Conservation (phyloP, 108 stramenopile species). For the Skeletonema tropicum region DNA sequence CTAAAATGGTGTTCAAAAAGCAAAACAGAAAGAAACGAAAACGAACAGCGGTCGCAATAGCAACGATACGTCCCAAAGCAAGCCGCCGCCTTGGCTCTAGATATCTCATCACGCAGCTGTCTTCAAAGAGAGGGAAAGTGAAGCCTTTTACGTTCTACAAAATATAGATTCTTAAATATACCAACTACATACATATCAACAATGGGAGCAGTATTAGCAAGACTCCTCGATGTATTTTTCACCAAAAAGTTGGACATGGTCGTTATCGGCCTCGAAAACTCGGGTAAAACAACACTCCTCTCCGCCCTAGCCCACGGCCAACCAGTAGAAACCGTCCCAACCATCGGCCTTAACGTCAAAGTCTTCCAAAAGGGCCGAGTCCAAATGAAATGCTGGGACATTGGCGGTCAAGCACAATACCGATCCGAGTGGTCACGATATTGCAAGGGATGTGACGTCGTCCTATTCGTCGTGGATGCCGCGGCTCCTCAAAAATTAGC, state of each 20-base stretch:
- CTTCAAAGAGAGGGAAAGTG: too few relatives aligned
- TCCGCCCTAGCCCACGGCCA: conserved; percentile 93
- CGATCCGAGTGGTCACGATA: conserved; percentile 94
- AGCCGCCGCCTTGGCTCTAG: too few relatives aligned
- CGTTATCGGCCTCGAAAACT: conserved; percentile 93
- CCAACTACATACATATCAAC: too few relatives aligned
- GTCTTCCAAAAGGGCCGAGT: conserved; percentile 90
- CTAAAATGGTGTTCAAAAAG: too few relatives aligned
- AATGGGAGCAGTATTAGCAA: conserved; percentile 81
- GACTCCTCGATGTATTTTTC: conserved; percentile 87
- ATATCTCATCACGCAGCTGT: too few relatives aligned
- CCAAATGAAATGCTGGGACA: conserved; percentile 98
- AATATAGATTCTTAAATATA: not conserved
- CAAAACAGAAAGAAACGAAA: too few relatives aligned
- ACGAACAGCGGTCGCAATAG: too few relatives aligned
- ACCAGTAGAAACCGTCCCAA: conserved; percentile 94
- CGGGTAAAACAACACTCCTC: conserved; percentile 94
- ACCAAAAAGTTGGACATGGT: conserved; percentile 98
- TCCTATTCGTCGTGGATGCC: conserved; percentile 95
- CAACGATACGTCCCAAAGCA: too few relatives aligned
- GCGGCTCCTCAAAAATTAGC: conserved; percentile 87
- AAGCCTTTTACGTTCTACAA: too few relatives aligned
- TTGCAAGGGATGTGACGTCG: conserved; percentile 94
- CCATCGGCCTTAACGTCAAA: conserved; percentile 97
- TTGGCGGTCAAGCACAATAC: conserved; percentile 94